Conservation (phyloP, 768 basidiomycete genomes). For the Lactarius psammicola region DNA sequence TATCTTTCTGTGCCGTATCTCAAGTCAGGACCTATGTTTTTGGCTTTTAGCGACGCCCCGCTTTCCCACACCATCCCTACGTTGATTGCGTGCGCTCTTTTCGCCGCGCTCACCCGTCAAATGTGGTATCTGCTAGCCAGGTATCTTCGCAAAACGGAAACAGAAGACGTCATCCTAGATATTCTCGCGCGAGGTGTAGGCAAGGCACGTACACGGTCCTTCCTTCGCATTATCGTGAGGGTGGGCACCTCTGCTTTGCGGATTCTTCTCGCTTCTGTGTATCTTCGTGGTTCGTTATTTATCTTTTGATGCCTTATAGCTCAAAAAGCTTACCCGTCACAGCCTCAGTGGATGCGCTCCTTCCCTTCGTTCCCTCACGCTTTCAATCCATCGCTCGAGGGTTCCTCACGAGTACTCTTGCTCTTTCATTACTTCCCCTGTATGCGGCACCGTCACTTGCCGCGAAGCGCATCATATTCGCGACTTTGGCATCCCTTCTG, state of each 20-base stretch:
- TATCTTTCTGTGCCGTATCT: slow-evolving; percentile 69
- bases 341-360: slow-evolving; percentile 56
- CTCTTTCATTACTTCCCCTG: slow-evolving; percentile 47
- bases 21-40: slow-evolving; percentile 65
- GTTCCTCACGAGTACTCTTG: slow-evolving; percentile 43
- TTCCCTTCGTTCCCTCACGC: slow-evolving; percentile 47
- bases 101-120: slow-evolving; percentile 62
- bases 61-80: slow-evolving; percentile 50
- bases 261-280: slow-evolving; percentile 56
- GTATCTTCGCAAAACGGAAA: slow-evolving; percentile 61
- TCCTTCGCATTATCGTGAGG: slow-evolving; percentile 48
- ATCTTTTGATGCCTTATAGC: slow-evolving; percentile 6
- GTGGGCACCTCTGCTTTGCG: slow-evolving; percentile 45
- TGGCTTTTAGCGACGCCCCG: slow-evolving; percentile 49
- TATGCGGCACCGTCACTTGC: slow-evolving; percentile 55
- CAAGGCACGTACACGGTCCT: slow-evolving; percentile 46
- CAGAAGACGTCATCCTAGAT: slow-evolving; percentile 65
- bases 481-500: slow-evolving; percentile 57
- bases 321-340: slow-evolving; percentile 26
- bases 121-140: slow-evolving; percentile 77
- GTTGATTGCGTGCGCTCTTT: slow-evolving; percentile 51
- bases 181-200: slow-evolving; percentile 55
- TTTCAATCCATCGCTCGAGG: slow-evolving; percentile 39
- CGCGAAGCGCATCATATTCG: slow-evolving; percentile 52
- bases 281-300: slow-evolving; percentile 58